Evolutionary conservation across 2,329 filamentous ascomycete genomes (phyloP), one percentile per base, ranked within the genome.

Genomic region (Alternaria sp.): DNA sequence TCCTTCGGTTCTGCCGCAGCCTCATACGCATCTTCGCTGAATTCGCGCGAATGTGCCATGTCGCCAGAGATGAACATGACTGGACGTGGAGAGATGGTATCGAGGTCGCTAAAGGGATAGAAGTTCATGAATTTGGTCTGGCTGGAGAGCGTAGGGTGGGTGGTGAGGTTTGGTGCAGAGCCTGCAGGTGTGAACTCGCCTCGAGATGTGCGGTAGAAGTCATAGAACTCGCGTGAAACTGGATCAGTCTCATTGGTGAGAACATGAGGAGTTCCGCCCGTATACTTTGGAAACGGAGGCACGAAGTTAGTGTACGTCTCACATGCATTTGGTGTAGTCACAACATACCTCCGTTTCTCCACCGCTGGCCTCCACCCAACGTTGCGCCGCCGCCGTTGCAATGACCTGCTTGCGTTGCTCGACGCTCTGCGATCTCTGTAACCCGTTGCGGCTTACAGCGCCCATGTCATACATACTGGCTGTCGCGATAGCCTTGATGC

Each of bases 1-100:
- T 80, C 77, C 66, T 80, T 80, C 8, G 78, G 79, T 58, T 80
- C 74, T 16, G n/a, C 72, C 49, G 65, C 73, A 32, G 40, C 60
- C 1, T 46, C 54, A 43, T 71, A 74, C 2, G 73, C 74, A 28
- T 71, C 59, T 48, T 72, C 61, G n/a, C 70, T 75, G 52, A 73
- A 75, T 59, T 74, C 70, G 2, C 67, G 68, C 12, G 73, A 74
- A 58, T 75, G 72, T 2, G 73, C 65, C 14, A 67, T 65, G 16
- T 71, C 67, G 25, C 74, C 72, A 2, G 64, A 56, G 11, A 75
- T 63, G 28, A 75, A 72, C 3, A 77, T 64, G 16, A 77, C 11
- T 0, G 73, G 73, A 1, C 74, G 73, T 4, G 74, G 69, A n/a
- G 71, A 73, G 52, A 75, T 75, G 0, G 60, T 69, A 2, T 75